Percentiles rank a stretch among this genome's conserved stretches.
Conservation (phyloP, 768 basidiomycete species). For the Kwoniella shandongensis region DNA sequence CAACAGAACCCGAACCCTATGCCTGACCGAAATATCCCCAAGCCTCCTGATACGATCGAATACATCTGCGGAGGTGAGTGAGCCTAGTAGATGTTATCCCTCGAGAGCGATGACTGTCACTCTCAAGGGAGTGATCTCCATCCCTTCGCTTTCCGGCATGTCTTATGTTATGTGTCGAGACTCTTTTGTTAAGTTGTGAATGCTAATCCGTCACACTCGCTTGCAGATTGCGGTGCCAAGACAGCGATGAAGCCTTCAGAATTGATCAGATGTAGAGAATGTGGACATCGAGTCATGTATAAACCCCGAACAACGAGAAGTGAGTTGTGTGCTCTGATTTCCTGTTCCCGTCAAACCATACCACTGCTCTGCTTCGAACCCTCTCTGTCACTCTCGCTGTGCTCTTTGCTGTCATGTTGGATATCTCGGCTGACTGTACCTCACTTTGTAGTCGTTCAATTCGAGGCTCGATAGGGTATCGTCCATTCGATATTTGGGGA, state of each 20-base stretch:
- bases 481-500: too few relatives aligned
- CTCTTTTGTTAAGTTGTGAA: too few relatives aligned
- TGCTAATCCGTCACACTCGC: too few relatives aligned
- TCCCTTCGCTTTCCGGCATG: too few relatives aligned
- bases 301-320: slow-evolving; percentile 94
- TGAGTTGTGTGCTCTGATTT: slow-evolving; percentile 59
- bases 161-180: too few relatives aligned
- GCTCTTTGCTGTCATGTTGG: too few relatives aligned
- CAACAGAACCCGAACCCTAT: slow-evolving; percentile 44
- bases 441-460: slow-evolving; percentile 47
- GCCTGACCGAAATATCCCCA: slow-evolving; percentile 26
- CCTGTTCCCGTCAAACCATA: too few relatives aligned
- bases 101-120: background rate
- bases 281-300: slow-evolving; percentile 98
- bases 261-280: slow-evolving; percentile 92
- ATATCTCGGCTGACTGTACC: too few relatives aligned
- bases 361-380: too few relatives aligned
- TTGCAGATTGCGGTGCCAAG: slow-evolving; percentile 83
- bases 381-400: too few relatives aligned
- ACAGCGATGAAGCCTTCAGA: slow-evolving; percentile 89
- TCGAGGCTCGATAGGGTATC: slow-evolving; percentile 66
- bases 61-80: slow-evolving; percentile 46
- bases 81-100: background rate
- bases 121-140: too few relatives aligned
- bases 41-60: slow-evolving; percentile 37